Evolutionary conservation across 352 stramenopile species (phyloP), one percentile per base, ranked within the genome.

Genomic region (Globisporangium paddicum): DNA sequence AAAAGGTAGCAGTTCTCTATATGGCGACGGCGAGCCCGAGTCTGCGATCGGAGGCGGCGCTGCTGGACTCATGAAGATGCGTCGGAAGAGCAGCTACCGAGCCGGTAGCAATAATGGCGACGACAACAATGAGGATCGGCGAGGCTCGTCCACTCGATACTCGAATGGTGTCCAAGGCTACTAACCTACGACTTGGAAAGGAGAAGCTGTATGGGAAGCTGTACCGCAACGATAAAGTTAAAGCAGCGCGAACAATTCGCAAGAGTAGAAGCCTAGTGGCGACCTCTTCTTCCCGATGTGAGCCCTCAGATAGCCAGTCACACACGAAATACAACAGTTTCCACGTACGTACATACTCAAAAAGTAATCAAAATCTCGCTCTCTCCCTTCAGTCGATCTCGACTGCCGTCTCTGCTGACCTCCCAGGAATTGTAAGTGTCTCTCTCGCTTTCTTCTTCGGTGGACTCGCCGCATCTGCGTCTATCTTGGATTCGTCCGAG

Each of bases 61-160:
- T 0, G 75, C 73, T 9, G 81, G 82, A 3, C 64, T 92, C 2
- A 69, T 90, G 63, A 92, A 92, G 66, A 77, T 85, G 42, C 66
- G 79, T 4, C 77, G 79, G 34, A 87, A 87, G 50, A 89, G 69
- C 55, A 73, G 64, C 25, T 59, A 75, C 23, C 69, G 72, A 18
- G 73, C 58, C 41, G 73, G 68, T 18, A 77, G 61, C 54, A 84
- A 81, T 50, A 83, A 83, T 49, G 69, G 68, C 8, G 68, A 74
- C n/a, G 62, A 76, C 59, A 61, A 78, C 23, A 26, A 41, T 14
- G 37, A 62, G 10, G 21, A 45, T 0, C 30, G 28, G n/a, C 49
- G 42, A 11, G 21, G 2, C 30, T 32, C 9, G 14, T 16, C 23
- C 10, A 32, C 37, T 23, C 58, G 58, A 18, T 61, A 61, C 34